Evolutionary conservation across 2,329 filamentous ascomycete species (phyloP).

Genomic region (Gremmenia infestans): DNA sequence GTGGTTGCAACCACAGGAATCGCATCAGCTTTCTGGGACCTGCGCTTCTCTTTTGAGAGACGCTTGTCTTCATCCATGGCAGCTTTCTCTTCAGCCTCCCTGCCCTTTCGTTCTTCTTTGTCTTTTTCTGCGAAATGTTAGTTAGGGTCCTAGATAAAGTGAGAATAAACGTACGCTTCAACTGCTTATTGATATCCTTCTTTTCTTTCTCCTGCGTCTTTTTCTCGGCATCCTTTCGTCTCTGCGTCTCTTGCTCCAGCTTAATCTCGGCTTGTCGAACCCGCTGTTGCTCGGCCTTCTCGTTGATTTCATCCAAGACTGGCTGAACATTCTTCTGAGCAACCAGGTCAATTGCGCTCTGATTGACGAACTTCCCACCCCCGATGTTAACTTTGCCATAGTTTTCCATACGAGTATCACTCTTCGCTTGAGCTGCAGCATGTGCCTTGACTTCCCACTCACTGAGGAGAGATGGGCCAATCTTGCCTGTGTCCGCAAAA

Average conservation of each 20-base stretch:
- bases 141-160: background rate
- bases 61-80: slow-evolving; percentile 51
- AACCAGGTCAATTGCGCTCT: slow-evolving; percentile 72
- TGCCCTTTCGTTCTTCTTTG: slow-evolving; percentile 37
- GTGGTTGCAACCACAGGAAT: slow-evolving; percentile 1
- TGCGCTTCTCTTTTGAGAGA: slow-evolving; percentile 47
- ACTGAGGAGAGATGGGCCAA: slow-evolving; percentile 61
- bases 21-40: slow-evolving; percentile 33
- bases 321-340: slow-evolving; percentile 75
- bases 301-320: slow-evolving; percentile 77
- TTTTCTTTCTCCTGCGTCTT: slow-evolving; percentile 52
- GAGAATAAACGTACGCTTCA: slow-evolving; percentile 50
- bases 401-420: slow-evolving; percentile 53
- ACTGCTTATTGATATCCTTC: slow-evolving; percentile 47
- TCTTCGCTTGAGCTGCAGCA: slow-evolving; percentile 61
- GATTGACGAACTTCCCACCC: slow-evolving; percentile 73
- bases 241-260: slow-evolving; percentile 59
- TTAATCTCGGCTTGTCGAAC: slow-evolving; percentile 60
- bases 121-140: slow-evolving; percentile 33
- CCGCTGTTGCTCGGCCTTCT: slow-evolving; percentile 67
- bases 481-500: slow-evolving; percentile 69
- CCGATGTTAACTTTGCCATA: slow-evolving; percentile 66
- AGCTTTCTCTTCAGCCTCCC: slow-evolving; percentile 47
- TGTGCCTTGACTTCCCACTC: slow-evolving; percentile 78
- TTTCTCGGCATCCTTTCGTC: slow-evolving; percentile 53